Evolutionary conservation across 192 early-diverging fungal species (phyloP).

Genomic region (Jimgerdemannia lactiflua): DNA sequence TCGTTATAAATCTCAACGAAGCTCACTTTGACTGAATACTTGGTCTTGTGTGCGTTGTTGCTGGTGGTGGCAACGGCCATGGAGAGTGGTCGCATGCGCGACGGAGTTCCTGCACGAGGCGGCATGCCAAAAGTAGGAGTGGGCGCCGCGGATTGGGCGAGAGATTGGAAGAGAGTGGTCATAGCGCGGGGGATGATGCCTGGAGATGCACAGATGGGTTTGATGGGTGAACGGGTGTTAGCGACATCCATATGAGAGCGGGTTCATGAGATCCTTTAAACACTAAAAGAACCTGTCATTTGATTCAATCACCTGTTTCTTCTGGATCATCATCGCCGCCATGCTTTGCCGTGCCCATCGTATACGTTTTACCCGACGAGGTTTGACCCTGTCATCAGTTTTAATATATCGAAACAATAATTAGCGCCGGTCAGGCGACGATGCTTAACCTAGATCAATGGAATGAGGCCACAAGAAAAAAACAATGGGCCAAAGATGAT

Average conservation of each 20-base stretch:
- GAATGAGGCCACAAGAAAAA: neutral
- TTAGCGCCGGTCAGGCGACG: too few relatives aligned
- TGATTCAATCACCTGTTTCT: slow-evolving; percentile 21
- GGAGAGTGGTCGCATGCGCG: neutral
- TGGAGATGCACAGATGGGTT: slow-evolving; percentile 9
- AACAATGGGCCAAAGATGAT: neutral
- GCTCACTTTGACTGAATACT: slow-evolving; percentile 65
- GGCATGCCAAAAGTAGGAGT: slow-evolving; percentile 1
- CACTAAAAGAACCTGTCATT: too few relatives aligned
- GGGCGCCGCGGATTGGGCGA: slow-evolving; percentile 7
- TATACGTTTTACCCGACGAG: slow-evolving; percentile 93
- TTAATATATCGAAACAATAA: too few relatives aligned
- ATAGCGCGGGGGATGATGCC: slow-evolving; percentile 77
- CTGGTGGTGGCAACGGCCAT: neutral
- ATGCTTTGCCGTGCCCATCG: slow-evolving; percentile 81
- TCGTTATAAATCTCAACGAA: slow-evolving; percentile 98
- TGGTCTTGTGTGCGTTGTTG: slow-evolving; percentile 3
- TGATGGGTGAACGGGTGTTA: slow-evolving; percentile 2
- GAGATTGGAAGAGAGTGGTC: slow-evolving; percentile 50
- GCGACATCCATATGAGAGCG: too few relatives aligned
- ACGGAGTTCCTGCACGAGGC: slow-evolving; percentile 3
- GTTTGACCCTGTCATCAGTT: slow-evolving; percentile 62
- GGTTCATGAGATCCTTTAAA: too few relatives aligned
- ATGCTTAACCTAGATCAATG: too few relatives aligned
- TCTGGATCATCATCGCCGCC: slow-evolving; percentile 18